Base-by-base conservation (phyloP, 139 green algal genomes). In the Picochlorum sp. region DNA sequence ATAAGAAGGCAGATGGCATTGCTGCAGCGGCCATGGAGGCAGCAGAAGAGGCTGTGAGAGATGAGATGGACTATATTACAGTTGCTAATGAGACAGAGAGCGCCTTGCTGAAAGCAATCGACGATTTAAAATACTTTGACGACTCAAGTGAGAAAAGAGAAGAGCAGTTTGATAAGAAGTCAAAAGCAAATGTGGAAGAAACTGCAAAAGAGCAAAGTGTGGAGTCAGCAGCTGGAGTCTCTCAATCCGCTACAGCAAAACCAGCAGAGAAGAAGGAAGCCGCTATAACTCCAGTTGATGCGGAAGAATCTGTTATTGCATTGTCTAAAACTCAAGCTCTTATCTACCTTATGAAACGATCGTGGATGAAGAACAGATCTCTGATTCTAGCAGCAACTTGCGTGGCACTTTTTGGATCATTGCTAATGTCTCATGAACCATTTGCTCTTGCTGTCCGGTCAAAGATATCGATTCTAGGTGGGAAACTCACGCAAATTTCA, bases 31-130 rank as follows among this genome's bases (percentile, higher is more conserved):
- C 81, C 31, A 93, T 91, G 87, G 72, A 75, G 59, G 74, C 79
- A n/a, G 83, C 82, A 3, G 82, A 91, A 68, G 50, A 67, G 32
- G 84, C 83, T 29, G 83, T 91, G 13, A 76, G 79, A 25, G 81
- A 88, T 30, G 86, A 94, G 71, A 91, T 92, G 69, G 82, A 92
- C 55, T 74, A 68, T 54, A 58, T 62, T 26, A 45, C 68, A 22
- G 75, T 83, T 37, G 67, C 72, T 40, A 81, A 81, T 47, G 78
- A 81, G 47, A 86, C 73, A 26, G 61, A 82, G 62, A 50, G 29
- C 10, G 81, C 81, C 28, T 62, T 90, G 33, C 63, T 60, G 33
- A 85, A 84, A 35, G 81, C 81, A 2, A 65, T 89, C 3, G 57
- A 69, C 30, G 79, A 80, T 61, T 67, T 87, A 50, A 67, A 64